A percentile compares a stretch with the other conserved stretches of the same genome.
These are phyloP conservation scores for Cercospora sesami DNA, from an alignment of 2,329 filamentous ascomycete species.

Conservation along the genomic window DNA sequence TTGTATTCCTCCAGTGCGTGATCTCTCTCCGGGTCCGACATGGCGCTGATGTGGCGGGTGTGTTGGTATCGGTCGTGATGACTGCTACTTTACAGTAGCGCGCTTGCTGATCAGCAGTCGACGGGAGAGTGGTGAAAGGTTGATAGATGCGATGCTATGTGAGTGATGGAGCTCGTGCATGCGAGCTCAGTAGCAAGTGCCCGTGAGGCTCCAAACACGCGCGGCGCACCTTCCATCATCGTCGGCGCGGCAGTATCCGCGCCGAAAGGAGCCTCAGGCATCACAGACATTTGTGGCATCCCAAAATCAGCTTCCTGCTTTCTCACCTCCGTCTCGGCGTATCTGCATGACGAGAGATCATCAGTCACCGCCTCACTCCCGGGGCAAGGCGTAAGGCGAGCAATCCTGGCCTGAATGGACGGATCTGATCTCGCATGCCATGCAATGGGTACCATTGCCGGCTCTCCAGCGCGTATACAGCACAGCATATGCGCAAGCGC, in stretches of 20 bases:
- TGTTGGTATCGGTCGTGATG: not conserved
- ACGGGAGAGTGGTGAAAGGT: not conserved
- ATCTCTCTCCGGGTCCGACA: conserved; percentile 52
- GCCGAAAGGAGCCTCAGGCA: not conserved
- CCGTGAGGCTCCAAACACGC: conserved; percentile 8
- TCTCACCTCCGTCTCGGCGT: not conserved
- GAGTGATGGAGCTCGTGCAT: not conserved
- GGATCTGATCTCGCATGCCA: not conserved
- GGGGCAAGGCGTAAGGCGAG: not conserved
- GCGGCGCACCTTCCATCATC: conserved; percentile 7
- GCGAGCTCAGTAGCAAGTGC: conserved; percentile 8
- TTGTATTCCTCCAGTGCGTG: conserved; percentile 56
- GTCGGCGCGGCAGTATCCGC: not conserved
- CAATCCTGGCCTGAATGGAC: not conserved
- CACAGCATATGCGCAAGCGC: not conserved
- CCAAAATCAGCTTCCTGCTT: not conserved
- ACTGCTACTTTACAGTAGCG: not conserved
- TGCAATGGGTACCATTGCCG: not conserved
- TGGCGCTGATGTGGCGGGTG: conserved; percentile 18
- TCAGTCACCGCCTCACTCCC: not conserved
- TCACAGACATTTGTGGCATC: not conserved
- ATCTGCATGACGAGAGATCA: not conserved
- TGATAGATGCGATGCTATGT: conserved; percentile 14
- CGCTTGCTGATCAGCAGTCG: not conserved
- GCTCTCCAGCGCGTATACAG: not conserved